Percentiles rank a stretch among this genome's conserved stretches.
These are phyloP conservation scores for Claviceps monticola DNA, from an alignment of 2,329 filamentous ascomycete genomes.

Conservation along the genomic window DNA sequence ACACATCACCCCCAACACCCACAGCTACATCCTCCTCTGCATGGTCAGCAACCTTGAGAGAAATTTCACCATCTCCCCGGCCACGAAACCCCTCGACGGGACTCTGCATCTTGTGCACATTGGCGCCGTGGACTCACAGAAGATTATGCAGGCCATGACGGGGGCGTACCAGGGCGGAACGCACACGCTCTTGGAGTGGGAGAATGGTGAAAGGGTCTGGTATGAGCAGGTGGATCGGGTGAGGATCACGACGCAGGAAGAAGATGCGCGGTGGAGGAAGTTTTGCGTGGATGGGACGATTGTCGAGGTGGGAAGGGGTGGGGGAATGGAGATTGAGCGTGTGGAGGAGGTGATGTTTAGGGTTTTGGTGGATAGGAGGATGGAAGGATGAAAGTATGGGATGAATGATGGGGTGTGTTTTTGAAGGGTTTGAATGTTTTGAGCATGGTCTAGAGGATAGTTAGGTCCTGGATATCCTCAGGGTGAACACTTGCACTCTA, in stretches of 20 bases:
- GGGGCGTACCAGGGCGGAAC: slow-evolving; percentile 43
- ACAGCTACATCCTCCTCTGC: slow-evolving; percentile 65
- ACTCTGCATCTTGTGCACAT: slow-evolving; percentile 63
- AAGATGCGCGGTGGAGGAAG: slow-evolving; percentile 63
- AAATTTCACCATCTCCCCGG: slow-evolving; percentile 69
- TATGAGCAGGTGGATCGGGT: slow-evolving; percentile 61
- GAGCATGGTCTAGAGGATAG: no score
- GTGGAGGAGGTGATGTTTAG: slow-evolving; percentile 27
- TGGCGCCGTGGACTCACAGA: slow-evolving; percentile 47
- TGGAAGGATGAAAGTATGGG: slow-evolving; percentile 13
- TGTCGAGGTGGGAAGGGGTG: slow-evolving; percentile 54
- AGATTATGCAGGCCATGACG: slow-evolving; percentile 66
- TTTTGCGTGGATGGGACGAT: slow-evolving; percentile 90
- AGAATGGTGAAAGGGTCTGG: slow-evolving; percentile 45
- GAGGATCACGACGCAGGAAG: slow-evolving; percentile 43
- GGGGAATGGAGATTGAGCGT: slow-evolving; percentile 53
- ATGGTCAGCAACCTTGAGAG: slow-evolving; percentile 72
- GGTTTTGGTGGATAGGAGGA: slow-evolving; percentile 26
- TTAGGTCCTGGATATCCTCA: no score
- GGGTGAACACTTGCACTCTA: no score
- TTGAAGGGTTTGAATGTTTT: no score
- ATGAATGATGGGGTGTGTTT: neutral
- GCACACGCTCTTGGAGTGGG: slow-evolving; percentile 38
- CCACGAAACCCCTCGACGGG: slow-evolving; percentile 55
- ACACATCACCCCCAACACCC: slow-evolving; percentile 28